Percentiles rank a stretch among this genome's conserved stretches.
phyloP scores from a whole-genome alignment of 331 rosid species.

The Cydonia oblonga region DNA sequence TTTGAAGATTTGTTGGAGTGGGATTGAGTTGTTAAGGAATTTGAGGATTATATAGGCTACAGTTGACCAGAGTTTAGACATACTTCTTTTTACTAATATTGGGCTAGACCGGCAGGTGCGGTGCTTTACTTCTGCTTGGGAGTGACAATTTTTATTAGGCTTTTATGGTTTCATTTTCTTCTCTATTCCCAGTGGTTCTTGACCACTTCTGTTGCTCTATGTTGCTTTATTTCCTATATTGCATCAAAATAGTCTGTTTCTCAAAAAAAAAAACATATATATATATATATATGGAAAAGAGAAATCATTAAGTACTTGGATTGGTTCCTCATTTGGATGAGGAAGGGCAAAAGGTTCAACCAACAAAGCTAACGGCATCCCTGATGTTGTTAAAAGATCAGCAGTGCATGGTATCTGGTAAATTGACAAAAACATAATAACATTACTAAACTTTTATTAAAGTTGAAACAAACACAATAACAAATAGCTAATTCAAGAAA shows the following conservation, averaged over 20 bases:
- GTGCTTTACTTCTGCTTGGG: background rate
- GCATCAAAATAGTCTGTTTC: background rate
- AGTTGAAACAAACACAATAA: background rate
- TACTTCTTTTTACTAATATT: background rate
- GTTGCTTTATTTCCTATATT: background rate
- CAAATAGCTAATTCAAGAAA: background rate
- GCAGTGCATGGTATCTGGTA: conserved; percentile 81
- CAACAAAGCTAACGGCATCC: conserved; percentile 91
- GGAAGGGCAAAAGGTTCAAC: conserved; percentile 97
- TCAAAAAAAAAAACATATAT: too few relatives aligned
- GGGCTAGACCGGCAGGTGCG: background rate
- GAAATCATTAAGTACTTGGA: conserved; percentile 42
- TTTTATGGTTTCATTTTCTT: background rate
- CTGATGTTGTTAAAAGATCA: conserved; percentile 87
- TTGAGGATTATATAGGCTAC: background rate
- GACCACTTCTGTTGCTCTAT: background rate
- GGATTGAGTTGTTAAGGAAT: background rate
- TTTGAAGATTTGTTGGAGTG: background rate
- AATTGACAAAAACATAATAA: background rate
- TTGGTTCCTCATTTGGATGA: conserved; percentile 91
- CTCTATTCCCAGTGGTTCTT: background rate
- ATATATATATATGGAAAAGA: background rate
- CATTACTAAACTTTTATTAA: background rate
- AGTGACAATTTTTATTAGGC: background rate
- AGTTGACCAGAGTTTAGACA: background rate